phyloP scores from a whole-genome alignment of 176 grass and related monocot genomes.

The Rhipidocladum racemiflorum region DNA sequence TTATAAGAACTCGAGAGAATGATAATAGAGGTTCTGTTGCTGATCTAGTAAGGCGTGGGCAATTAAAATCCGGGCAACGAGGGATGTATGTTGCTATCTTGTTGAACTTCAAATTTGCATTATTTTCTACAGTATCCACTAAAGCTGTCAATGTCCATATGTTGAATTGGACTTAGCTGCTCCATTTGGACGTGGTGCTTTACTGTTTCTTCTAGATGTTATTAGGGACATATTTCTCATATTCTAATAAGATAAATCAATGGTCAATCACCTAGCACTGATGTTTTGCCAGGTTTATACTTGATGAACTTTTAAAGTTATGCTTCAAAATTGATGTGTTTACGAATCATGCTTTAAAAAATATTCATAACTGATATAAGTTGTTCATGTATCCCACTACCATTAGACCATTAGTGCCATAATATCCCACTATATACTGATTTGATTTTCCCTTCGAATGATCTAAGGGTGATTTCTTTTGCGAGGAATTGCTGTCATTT shows the following conservation, averaged over 20 bases:
- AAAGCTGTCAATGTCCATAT: not conserved
- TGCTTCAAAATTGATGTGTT: not conserved
- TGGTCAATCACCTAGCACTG: not conserved
- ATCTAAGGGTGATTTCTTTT: not conserved
- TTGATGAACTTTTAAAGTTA: not conserved
- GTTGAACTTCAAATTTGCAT: constrained; percentile 26
- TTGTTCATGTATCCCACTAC: not conserved
- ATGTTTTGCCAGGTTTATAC: not conserved
- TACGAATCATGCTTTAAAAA: constrained; percentile 16
- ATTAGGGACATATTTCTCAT: not conserved
- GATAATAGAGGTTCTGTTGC: constrained; percentile 76
- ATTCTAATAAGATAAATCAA: not conserved
- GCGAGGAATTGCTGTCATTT: not conserved
- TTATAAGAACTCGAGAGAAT: constrained; percentile 40
- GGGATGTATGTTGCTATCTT: constrained; percentile 61
- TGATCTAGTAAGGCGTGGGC: constrained; percentile 89
- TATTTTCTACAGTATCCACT: not conserved
- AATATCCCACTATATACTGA: not conserved
- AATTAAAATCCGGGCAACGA: constrained; percentile 83
- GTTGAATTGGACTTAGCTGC: not conserved
- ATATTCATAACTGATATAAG: not conserved
- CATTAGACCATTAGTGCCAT: constrained; percentile 6
- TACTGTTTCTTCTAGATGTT: not conserved
- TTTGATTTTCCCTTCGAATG: not conserved
- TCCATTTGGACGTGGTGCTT: not conserved